Evolutionary conservation across 2,329 filamentous ascomycete species (phyloP), one percentile per base, ranked within the genome.

Genomic region (Neonectria faginata): DNA sequence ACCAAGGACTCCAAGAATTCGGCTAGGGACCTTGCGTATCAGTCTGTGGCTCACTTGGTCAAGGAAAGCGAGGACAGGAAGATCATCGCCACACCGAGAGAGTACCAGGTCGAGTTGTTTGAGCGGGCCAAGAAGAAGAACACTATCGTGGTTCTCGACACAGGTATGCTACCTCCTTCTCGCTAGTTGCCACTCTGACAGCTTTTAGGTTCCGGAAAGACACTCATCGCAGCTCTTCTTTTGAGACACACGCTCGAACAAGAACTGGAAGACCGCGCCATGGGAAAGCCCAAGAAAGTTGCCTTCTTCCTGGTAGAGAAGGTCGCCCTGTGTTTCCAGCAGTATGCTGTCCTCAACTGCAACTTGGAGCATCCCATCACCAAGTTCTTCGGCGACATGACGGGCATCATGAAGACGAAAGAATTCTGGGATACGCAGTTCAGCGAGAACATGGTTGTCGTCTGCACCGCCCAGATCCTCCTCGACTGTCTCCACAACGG

Each of bases 271-370:
- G 81, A 88, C 67, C 87, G 94, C 42, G 85, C 83, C 0, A 73
- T 79, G 2, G 91, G 91, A 2, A 83, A 84, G n/a, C 74, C 82
- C 0, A 86, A 83, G 41, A 89, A 90, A 29, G 86, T 92, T 9
- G 88, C 93, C 0, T 97, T 98, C 80, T 99, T 99, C 74, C 78
- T 99, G 18, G 94, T 96, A 10, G 91, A 97, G 72, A 97, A 93
- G 64, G 93, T 98, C 1, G 91, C 94, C 0, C 85, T 99, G 12
- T 94, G 96, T 8, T 93, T 93, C 69, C 96, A 99, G 76, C 96
- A 99, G 78, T 88, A 92, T 64, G 89, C 90, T 1, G 93, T 97
- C 1, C 83, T 99, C 14, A 87, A 89, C 62, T 89, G 88, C 72
- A 97, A 97, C 71, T 85, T 98, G 9, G 90, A 93, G 65, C 89